Base-by-base conservation (phyloP, 768 basidiomycete genomes). In the Boletus rufocinnamomeus region DNA sequence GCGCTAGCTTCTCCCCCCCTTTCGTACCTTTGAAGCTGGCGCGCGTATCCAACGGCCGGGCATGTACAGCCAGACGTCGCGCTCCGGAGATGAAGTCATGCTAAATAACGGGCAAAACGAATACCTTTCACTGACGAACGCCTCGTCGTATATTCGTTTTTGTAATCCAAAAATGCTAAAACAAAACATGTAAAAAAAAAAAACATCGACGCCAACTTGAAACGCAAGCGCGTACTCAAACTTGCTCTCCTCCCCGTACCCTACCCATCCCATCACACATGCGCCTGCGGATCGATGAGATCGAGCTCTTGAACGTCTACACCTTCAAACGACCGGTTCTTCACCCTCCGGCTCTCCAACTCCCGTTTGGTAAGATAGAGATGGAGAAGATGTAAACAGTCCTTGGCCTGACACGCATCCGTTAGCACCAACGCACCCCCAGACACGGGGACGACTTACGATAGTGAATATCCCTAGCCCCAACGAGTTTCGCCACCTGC, bases 361-460 rank as follows among this genome's bases (percentile, higher is more conserved):
- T 92, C 90, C 19, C 83, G 84, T 66, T 88, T 88, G 7, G 84
- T 79, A 6, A 91, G 79, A 74, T 82, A 88, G 7, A 89, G 76
- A 64, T 91, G 86, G 6, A 87, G 71, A 1, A 92, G 76, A 40
- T 87, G 80, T 2, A 89, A 44, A 50, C 84, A 84, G 57, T 91
- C 90, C 68, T 86, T 88, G 9, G 79, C 82, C 88, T 89, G 38
- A 17, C n/a, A 0, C 11, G 10, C 32, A 16, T 52, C 23, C 46
- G 35, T 54, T 19, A 45, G 34, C 21, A 21, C 10, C 10, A 19
- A 35, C 38, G 17, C 34, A 35, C 28, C 14, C 21, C 2, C 46
- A 7, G 17, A 25, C 23, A 19, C 7, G 16, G 8, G 17, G 2
- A 28, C 13, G 11, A 37, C 51, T n/a, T 16, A 52, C 88, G 57